Evolutionary conservation across 768 basidiomycete species (phyloP), one percentile per base, ranked within the genome.

Genomic region (Glaciozyma antarctica): DNA sequence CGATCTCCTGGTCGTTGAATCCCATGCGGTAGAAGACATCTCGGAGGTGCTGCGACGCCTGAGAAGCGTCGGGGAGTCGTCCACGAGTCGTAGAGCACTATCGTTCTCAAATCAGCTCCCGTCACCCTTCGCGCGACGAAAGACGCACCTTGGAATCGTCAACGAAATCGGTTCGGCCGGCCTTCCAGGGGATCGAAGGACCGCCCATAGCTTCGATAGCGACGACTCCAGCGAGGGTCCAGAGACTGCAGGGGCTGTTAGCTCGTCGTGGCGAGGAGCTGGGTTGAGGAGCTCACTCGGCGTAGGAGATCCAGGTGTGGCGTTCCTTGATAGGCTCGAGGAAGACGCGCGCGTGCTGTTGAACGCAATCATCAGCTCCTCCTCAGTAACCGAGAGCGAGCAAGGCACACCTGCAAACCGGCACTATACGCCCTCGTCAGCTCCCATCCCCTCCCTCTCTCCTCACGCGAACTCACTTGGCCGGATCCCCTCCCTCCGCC

Each of bases 1-100:
- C 73, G 59, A 98, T 98, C 79, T 97, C 94, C 78, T 90, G 92
- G 78, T 99, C 94, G 76, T 92, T 88, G 82, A 97, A 95, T 56
- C 85, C 90, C 90, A 93, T 93, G 73, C 90, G 87, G 78, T 88
- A 84, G 80, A 92, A 92, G 77, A 71, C 45, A 64, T 84, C 81
- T 64, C 94, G 83, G 65, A 98, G 78, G 76, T 98, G 94, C 75
- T 88, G 84, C 57, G 85, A 80, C 60, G 88, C 92, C 75, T 88
- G 85, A 19, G 84, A 72, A 34, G 72, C 73, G 41, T 73, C 72
- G 21, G 90, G 90, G 26, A 70, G 56, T 13, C 65, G 62, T 1
- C 68, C 68, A n/a, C 68, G 61, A 8, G 68, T n/a, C n/a, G n/a
- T 65, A n/a, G 68, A 65, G 59, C 68, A 69, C 68, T 65, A 54